A percentile compares a stretch with the other conserved stretches of the same genome.
These are phyloP conservation scores for Ceratocystis destructans DNA, from an alignment of 2,329 filamentous ascomycete genomes.

Conservation along the genomic window DNA sequence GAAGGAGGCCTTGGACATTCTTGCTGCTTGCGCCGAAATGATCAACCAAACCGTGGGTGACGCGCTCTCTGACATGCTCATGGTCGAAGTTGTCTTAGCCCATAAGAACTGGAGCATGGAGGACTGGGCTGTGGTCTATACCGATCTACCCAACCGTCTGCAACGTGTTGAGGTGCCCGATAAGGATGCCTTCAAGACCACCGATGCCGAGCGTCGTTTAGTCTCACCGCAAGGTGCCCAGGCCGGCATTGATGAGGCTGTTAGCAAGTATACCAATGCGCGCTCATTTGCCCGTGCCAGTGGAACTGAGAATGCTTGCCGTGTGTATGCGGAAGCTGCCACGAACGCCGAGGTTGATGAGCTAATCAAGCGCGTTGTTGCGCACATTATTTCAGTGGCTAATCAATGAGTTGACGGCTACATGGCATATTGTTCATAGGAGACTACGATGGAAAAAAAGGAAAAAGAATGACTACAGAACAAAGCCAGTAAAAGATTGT, in stretches of 20 bases:
- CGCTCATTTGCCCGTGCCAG: constrained; percentile 84
- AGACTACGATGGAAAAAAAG: background rate
- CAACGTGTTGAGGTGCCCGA: constrained; percentile 81
- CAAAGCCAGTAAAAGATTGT: background rate
- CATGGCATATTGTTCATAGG: constrained; percentile 35
- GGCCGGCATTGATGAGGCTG: constrained; percentile 70
- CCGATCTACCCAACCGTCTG: constrained; percentile 87
- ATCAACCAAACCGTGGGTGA: constrained; percentile 98
- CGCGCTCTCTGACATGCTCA: constrained; percentile 85
- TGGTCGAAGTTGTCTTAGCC: constrained; percentile 90
- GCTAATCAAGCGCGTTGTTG: constrained; percentile 68
- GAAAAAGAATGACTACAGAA: constrained; percentile 1
- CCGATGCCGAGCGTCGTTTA: constrained; percentile 81
- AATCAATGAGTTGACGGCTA: constrained; percentile 9
- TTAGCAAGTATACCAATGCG: constrained; percentile 81
- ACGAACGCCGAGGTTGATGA: constrained; percentile 83
- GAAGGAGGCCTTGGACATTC: constrained; percentile 72
- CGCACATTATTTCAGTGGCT: constrained; percentile 40
- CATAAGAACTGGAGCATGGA: constrained; percentile 84
- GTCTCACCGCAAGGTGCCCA: constrained; percentile 68
- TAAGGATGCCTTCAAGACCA: constrained; percentile 79
- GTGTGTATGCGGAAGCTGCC: constrained; percentile 90
- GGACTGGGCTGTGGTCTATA: constrained; percentile 89
- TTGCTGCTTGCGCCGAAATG: constrained; percentile 70
- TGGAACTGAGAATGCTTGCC: constrained; percentile 89